Evolutionary conservation across 345 rosid species (phyloP), one percentile per base, ranked within the genome.

Genomic region (Bretschneidera sinensis): DNA sequence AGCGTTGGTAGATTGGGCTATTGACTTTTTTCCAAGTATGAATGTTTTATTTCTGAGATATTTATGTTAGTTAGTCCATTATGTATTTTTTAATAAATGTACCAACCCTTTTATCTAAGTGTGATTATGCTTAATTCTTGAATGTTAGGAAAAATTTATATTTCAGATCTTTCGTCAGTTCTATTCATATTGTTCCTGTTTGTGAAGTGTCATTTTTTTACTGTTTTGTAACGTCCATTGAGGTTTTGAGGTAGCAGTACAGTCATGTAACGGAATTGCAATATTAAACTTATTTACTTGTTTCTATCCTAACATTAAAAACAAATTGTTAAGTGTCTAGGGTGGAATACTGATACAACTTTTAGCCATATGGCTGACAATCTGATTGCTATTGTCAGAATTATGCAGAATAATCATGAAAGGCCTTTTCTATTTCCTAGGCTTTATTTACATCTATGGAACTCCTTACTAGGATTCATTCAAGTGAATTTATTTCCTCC

Each of bases 1-100:
- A 57, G 97, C 97, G 55, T 70, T 95, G 70, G 85, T 81, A 45
- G 97, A 91, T 64, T 95, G 99, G 99, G 99, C 96, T 34, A 86
- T 95, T 45, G 99, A 95, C 72, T 95, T 82, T 85, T 95, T 95
- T 79, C 79, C 96, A 55, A 95, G 99, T 74, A 74, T 64, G 67
- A 48, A 59, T 39, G 45, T 5, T 39, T 39, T 39, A 14, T 39
- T 39, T 5, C 45, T 39, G 45, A 5, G 16, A 39, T 28, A 8
- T n/a, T n/a, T n/a, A n/a, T n/a, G n/a, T n/a, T n/a, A n/a, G n/a
- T n/a, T 28, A 28, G 33, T 28, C 33, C 33, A 28, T 28, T 28
- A 2, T 2, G 3, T 28, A 4, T 48, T 48, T n/a, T 48, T n/a
- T 48, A 10, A 17, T 7, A 48, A 8, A 17, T 48, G 52, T 17